Conservation (phyloP, 768 basidiomycete genomes). For the Panaeolus papilionaceus region DNA sequence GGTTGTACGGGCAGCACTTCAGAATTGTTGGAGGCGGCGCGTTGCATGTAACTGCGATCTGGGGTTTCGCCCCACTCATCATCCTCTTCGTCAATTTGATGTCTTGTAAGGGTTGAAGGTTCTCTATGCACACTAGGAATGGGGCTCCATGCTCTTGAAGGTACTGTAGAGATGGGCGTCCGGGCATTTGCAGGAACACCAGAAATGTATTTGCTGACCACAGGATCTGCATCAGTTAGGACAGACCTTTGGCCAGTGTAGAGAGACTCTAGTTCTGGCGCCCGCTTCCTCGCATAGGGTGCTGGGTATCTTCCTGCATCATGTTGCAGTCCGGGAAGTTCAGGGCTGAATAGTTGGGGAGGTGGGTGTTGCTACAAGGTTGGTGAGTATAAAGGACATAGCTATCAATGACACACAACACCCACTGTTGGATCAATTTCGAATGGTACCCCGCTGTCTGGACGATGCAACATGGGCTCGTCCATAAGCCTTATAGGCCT, state of each 20-base stretch:
- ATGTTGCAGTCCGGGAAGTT: neutral
- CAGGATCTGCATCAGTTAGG: constrained; percentile 22
- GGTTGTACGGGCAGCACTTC: constrained; percentile 1
- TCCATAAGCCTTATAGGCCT: neutral
- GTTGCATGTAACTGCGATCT: constrained; percentile 10
- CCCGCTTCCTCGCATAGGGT: neutral
- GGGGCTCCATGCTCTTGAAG: constrained; percentile 37
- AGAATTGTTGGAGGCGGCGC: neutral
- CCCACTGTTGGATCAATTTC: constrained; percentile 8
- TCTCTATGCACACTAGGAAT: constrained; percentile 43
- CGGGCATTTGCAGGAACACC: constrained; percentile 21
- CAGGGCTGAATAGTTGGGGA: constrained; percentile 10
- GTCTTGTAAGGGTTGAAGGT: constrained; percentile 20
- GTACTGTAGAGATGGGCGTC: constrained; percentile 19
- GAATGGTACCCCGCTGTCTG: constrained; percentile 8
- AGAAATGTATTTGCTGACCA: constrained; percentile 28
- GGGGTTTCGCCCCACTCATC: constrained; percentile 18
- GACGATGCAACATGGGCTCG: neutral
- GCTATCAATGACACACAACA: neutral
- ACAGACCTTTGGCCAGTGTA: constrained; percentile 6
- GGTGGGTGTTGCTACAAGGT: constrained; percentile 5
- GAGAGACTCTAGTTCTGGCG: constrained; percentile 4
- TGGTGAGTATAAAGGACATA: neutral
- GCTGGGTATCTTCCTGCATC: constrained; percentile 9
- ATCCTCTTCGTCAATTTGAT: constrained; percentile 12